A percentile compares a stretch with the other conserved stretches of the same genome.
Conservation (phyloP, 179 eudicot species). For the Dionaea muscipula region DNA sequence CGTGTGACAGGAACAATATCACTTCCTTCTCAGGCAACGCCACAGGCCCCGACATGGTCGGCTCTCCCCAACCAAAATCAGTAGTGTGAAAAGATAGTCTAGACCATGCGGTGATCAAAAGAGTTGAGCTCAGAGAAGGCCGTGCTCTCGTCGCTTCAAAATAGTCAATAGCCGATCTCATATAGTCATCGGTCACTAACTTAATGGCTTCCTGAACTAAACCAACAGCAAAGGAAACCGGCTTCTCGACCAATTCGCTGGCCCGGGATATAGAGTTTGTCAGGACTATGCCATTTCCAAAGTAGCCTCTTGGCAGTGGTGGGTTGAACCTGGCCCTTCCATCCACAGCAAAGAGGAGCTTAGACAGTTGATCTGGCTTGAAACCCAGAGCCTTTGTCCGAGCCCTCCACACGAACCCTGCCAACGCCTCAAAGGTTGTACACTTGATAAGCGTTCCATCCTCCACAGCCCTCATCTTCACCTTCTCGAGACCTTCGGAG, state of each 20-base stretch:
- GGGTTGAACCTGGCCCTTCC: slow-evolving; percentile 34
- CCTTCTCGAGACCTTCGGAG: slow-evolving; percentile 20
- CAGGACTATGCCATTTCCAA: slow-evolving; percentile 47
- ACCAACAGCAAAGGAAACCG: slow-evolving; percentile 26
- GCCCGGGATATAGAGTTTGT: slow-evolving; percentile 30
- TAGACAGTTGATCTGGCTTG: slow-evolving; percentile 32
- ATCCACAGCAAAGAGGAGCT: slow-evolving; percentile 41
- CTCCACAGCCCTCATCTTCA: slow-evolving; percentile 31
- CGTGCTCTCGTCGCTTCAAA: slow-evolving; percentile 32
- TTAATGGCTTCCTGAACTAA: slow-evolving; percentile 35
- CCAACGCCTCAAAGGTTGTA: slow-evolving; percentile 39
- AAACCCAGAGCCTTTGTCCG: slow-evolving; percentile 30
- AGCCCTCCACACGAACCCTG: slow-evolving; percentile 46
- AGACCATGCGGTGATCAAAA: slow-evolving; percentile 42
- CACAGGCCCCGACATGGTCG: slow-evolving; percentile 30
- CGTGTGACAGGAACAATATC: slow-evolving; percentile 31
- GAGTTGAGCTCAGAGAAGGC: slow-evolving; percentile 30
- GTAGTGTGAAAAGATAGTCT: slow-evolving; percentile 34
- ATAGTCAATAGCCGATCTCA: slow-evolving; percentile 40
- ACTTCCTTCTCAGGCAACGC: slow-evolving; percentile 43
- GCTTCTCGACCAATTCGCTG: slow-evolving; percentile 27
- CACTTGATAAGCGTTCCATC: slow-evolving; percentile 22
- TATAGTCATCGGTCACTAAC: slow-evolving; percentile 30
- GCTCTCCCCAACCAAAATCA: slow-evolving; percentile 54
- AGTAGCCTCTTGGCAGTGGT: slow-evolving; percentile 37